These are phyloP conservation scores for Blastobotrys chiropterorum DNA, from an alignment of 805 yeast species.

Conservation along the genomic window DNA sequence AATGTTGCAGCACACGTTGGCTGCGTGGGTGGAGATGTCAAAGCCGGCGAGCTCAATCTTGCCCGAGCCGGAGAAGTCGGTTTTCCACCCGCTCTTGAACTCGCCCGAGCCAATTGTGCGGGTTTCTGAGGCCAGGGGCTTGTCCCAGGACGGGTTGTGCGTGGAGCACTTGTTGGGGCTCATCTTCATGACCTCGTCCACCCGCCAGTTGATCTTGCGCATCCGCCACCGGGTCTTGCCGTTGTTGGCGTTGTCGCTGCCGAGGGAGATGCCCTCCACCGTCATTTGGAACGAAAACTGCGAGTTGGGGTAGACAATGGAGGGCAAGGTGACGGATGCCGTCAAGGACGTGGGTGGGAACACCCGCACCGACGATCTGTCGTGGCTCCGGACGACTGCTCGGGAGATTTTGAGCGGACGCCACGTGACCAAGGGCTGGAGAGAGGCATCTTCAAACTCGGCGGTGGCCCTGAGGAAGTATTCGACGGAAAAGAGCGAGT, in stretches of 20 bases:
- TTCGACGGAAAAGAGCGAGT: slow-evolving; percentile 58
- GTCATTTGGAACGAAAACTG: slow-evolving; percentile 77
- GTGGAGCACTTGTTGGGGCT: slow-evolving; percentile 42
- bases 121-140: slow-evolving; percentile 51
- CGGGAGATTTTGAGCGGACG: slow-evolving; percentile 66
- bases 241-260: slow-evolving; percentile 20
- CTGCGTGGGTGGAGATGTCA: slow-evolving; percentile 32
- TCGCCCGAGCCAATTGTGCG: slow-evolving; percentile 74
- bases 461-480: slow-evolving; percentile 67
- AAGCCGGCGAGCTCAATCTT: slow-evolving; percentile 52
- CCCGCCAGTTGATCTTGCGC: slow-evolving; percentile 82
- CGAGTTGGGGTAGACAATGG: slow-evolving; percentile 83
- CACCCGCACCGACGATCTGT: slow-evolving; percentile 78
- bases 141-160: slow-evolving; percentile 36
- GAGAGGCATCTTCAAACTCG: slow-evolving; percentile 18
- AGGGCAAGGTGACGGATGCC: slow-evolving; percentile 82
- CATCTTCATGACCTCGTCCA: slow-evolving; percentile 75
- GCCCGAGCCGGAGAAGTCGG: slow-evolving; percentile 77
- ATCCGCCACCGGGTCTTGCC: slow-evolving; percentile 72
- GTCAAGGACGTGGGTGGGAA: slow-evolving; percentile 94
- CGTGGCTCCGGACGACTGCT: slow-evolving; percentile 74
- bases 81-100: slow-evolving; percentile 88
- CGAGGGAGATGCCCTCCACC: slow-evolving; percentile 48
- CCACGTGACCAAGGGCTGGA: no score
- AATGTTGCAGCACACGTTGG: slow-evolving; percentile 71